Evolutionary conservation across 768 basidiomycete species (phyloP).

Genomic region (Clitopilus passeckerianus): DNA sequence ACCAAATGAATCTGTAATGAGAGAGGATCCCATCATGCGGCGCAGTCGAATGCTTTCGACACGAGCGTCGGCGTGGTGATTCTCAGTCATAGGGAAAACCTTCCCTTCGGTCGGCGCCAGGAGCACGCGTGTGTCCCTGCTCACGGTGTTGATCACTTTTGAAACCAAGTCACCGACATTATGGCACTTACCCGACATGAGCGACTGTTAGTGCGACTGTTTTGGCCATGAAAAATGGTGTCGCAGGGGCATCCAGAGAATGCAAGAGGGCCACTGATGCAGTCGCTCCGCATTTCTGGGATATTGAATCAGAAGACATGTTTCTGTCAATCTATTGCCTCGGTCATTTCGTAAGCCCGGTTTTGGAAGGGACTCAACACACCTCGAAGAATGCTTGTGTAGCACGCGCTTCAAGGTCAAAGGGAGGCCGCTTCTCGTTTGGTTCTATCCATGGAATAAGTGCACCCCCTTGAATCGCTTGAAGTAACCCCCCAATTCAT

Average conservation of each 20-base stretch:
- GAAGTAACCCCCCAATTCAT: conserved; percentile 86
- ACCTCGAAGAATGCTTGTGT: conserved; percentile 88
- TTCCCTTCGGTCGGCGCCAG: conserved; percentile 72
- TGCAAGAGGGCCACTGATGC: conserved; percentile 91
- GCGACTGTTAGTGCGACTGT: conserved; percentile 80
- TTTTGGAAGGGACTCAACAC: conserved; percentile 12
- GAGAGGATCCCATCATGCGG: conserved; percentile 83
- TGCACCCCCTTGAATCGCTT: conserved; percentile 82
- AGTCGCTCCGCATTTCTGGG: conserved; percentile 81
- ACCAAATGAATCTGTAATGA: conserved; percentile 93
- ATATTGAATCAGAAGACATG: conserved; percentile 61
- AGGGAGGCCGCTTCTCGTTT: conserved; percentile 24
- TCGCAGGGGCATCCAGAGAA: conserved; percentile 73
- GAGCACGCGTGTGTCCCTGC: conserved; percentile 85
- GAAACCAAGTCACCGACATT: background rate
- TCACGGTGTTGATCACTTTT: background rate
- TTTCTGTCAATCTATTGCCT: conserved; percentile 65
- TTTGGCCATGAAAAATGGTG: conserved; percentile 80
- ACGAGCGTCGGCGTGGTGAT: conserved; percentile 90
- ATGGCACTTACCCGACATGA: conserved; percentile 75
- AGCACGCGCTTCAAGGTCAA: conserved; percentile 82
- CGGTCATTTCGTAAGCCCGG: background rate
- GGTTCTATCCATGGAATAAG: conserved; percentile 61
- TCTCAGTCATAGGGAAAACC: conserved; percentile 87
- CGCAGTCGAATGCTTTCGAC: conserved; percentile 82